Conservation (phyloP, 371 early-diverging fungal genomes). For the Mortierella sp. region DNA sequence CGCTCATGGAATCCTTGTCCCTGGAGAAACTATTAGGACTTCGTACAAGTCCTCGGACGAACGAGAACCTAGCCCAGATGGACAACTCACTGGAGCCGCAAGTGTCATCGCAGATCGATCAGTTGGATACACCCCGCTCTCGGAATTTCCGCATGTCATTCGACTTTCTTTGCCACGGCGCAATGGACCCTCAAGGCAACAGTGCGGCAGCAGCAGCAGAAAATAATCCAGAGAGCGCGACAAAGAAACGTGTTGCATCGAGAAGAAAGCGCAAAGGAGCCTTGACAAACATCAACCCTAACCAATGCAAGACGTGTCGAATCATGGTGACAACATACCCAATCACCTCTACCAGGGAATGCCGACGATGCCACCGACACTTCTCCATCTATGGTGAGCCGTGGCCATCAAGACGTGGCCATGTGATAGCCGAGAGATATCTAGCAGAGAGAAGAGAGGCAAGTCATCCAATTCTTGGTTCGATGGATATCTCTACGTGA, state of each 20-base stretch:
- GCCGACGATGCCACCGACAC: slow-evolving; percentile 39
- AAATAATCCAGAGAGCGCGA: background rate
- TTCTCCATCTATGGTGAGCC: slow-evolving; percentile 17
- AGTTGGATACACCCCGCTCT: background rate
- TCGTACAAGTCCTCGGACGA: too few relatives aligned
- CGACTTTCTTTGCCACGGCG: slow-evolving; percentile 30
- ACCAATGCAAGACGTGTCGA: slow-evolving; percentile 24
- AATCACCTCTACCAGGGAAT: background rate
- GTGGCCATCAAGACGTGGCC: slow-evolving; percentile 36
- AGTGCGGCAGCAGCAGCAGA: background rate
- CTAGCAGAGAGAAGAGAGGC: slow-evolving; percentile 21
- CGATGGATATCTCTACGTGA: background rate
- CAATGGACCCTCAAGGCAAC: background rate
- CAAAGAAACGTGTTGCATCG: background rate
- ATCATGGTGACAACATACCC: slow-evolving; percentile 10
- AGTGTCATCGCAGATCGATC: too few relatives aligned
- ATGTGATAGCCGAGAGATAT: slow-evolving; percentile 6
- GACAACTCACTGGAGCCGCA: too few relatives aligned
- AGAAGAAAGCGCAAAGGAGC: background rate
- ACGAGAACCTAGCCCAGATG: too few relatives aligned
- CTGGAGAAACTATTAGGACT: too few relatives aligned
- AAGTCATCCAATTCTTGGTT: background rate
- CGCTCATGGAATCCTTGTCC: too few relatives aligned
- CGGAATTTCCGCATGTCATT: slow-evolving; percentile 42
- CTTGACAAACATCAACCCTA: background rate